Base-by-base conservation (phyloP, 2,329 filamentous ascomycete species). In the Ophiostoma himal-ulmi region DNA sequence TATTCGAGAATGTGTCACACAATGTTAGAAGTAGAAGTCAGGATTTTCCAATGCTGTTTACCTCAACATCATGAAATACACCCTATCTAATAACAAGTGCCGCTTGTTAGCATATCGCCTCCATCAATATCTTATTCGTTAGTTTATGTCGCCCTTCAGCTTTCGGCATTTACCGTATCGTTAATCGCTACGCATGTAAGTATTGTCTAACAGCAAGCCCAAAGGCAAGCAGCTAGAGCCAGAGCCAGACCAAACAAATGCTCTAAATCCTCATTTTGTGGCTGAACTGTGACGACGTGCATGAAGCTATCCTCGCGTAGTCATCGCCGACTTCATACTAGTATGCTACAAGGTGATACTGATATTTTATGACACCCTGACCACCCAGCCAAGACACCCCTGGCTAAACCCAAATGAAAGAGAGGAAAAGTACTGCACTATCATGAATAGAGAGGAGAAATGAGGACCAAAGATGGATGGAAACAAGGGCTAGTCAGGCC, bases 351-450 rank as follows among this genome's bases (percentile, higher is more conserved):
- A 48, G n/a, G 5, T 7, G 37, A 39, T 39, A 39, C 37, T 39
- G 5, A 48, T 30, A 30, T 20, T 48, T 20, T 7, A 48, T 48
- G 10, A 5, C 44, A 48, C 17, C 44, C 7, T 44, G 14, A 17
- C 41, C 41, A 17, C 41, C 41, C 14, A 48, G 52, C 52, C 22
- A 26, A 57, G 52, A 26, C 52, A 57, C 52, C 52, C 52, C 52
- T 57, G 52, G 52, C 52, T 57, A 57, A 57, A 57, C 13, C 52
- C 52, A 22, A 57, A 13, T 57, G 30, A 26, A 13, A 57, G n/a
- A 57, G 52, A 4, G 22, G n/a, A 57, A 26, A 57, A 57, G 52
- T 57, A 57, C 52, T 57, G 52, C 52, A 57, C 52, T 57, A 57
- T 26, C n/a, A 7, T 22, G 52, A 57, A 57, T 26, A 26, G 52